Evolutionary conservation across 805 yeast genomes (phyloP), one percentile per base, ranked within the genome.

Genomic region (Teunomyces lycoperdinae): DNA sequence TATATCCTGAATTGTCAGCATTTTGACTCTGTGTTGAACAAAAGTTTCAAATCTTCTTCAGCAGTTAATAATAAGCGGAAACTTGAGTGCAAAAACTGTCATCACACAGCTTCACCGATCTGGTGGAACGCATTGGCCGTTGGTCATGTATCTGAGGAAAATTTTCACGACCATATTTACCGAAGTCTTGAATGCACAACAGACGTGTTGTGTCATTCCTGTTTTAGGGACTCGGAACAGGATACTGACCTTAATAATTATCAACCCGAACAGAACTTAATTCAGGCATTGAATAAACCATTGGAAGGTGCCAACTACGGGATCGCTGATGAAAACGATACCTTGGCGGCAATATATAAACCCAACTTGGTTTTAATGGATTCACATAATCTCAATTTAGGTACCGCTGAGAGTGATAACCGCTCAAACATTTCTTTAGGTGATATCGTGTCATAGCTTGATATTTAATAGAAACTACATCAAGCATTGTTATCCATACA

Each of bases 301-400:
- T 49, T 72, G 11, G 53, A 51, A 27, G 76, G 73, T 1, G 60
- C 55, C 9, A 53, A 57, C 13, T 70, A 64, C 45, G 76, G 76
- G 0, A 54, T 72, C 7, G 24, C 5, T 5, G 62, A 60, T 35
- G 53, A 55, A 24, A 44, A 55, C 24, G 74, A 68, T 47, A 49
- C 46, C 4, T 44, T 66, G 9, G 29, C 54, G 4, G 50, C 53
- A 2, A 30, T 52, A 10, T 52, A 47, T 34, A 44, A 41, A 11
- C 42, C 51, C 3, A 40, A 43, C 17, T 30, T 45, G 38, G 13
- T 13, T 5, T 14, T 42, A 3, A 10, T 27, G 7, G 32, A 7
- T n/a, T 30, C 10, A 14, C 44, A 13, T 44, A 35, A 8, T 3
- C 39, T 10, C 9, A 20, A 35, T 3, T 10, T 17, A 13, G 28